Base-by-base conservation (phyloP, 305 asterid genomes). In the Fraxinus sp. region DNA sequence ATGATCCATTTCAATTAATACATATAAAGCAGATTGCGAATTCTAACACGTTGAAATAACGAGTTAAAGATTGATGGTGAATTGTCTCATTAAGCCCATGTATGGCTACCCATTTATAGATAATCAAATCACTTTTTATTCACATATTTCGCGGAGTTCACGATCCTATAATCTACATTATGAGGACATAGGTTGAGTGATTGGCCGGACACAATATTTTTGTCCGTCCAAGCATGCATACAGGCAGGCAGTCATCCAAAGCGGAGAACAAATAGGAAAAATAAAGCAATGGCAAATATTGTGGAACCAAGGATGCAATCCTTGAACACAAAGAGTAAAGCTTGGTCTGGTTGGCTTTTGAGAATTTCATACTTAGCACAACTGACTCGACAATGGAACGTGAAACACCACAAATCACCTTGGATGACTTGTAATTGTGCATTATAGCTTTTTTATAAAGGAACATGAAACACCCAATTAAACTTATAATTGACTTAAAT, bases 301-400 rank as follows among this genome's bases (percentile, higher is more conserved):
- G 6, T 24, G 35, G 76, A 73, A 66, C 4, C n/a, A 11, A 77
- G n/a, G 41, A 49, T 1, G 55, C 84, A 52, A 86, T 92, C 98
- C 98, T 94, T 93, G 90, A 93, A 94, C 83, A 93, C 83, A 93
- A 84, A 81, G 98, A 98, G 87, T 96, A 94, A 79, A 94, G 97
- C 77, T 89, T 91, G 82, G 87, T 81, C 85, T 91, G 97, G 36
- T 93, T 90, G 85, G 95, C 94, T 87, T 81, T 90, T 4, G 95
- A 87, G 84, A 96, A 87, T 84, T 14, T 49, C 59, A 49, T 49
- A 2, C 59, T 49, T 3, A 0, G 59, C 59, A 49, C 0, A 14
- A 49, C 64, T n/a, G 24, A 5, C 64, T n/a, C 9, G 64, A n/a
- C 9, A 49, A 5, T n/a, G 24, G 64, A 52, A 16, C 24, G 18